A percentile compares a stretch with the other conserved stretches of the same genome.
Evolutionary conservation across 805 yeast genomes (phyloP).

Genomic region (Candida golubevii): DNA sequence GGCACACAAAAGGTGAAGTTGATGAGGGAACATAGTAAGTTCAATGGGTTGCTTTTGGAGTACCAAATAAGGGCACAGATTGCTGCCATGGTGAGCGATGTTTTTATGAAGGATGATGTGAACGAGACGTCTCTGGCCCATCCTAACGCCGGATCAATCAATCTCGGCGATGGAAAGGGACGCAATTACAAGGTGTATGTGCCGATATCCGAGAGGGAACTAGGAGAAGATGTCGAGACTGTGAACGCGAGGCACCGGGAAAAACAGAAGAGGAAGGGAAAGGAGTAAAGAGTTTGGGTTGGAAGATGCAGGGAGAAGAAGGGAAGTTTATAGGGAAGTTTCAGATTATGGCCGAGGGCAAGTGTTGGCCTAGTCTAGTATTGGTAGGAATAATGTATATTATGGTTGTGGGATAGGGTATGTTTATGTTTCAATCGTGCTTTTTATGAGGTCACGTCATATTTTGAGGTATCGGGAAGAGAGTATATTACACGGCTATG

Average conservation of each 20-base stretch:
- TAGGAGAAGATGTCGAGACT: conserved; percentile 60
- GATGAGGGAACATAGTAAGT: conserved; percentile 37
- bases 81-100: conserved; percentile 44
- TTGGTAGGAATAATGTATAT: too few species aligned
- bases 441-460: too few species aligned
- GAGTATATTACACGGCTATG: too few species aligned
- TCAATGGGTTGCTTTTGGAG: conserved; percentile 52
- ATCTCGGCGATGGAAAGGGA: conserved; percentile 78
- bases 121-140: conserved; percentile 3
- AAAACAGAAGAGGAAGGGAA: conserved; percentile 29
- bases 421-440: too few species aligned
- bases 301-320: neutral
- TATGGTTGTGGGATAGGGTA: too few species aligned
- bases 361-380: too few species aligned
- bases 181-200: conserved; percentile 52
- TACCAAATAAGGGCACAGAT: conserved; percentile 54
- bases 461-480: too few species aligned
- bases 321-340: neutral
- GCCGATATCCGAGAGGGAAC: conserved; percentile 52
- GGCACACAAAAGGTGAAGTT: conserved; percentile 26
- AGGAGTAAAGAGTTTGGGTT: neutral
- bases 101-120: conserved; percentile 10
- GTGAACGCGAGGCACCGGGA: conserved; percentile 60
- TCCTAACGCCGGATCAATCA: conserved; percentile 34
- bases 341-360: too few species aligned